Evolutionary conservation across 2,329 filamentous ascomycete species (phyloP), one percentile per base, ranked within the genome.

Genomic region (Capronia epimyces): DNA sequence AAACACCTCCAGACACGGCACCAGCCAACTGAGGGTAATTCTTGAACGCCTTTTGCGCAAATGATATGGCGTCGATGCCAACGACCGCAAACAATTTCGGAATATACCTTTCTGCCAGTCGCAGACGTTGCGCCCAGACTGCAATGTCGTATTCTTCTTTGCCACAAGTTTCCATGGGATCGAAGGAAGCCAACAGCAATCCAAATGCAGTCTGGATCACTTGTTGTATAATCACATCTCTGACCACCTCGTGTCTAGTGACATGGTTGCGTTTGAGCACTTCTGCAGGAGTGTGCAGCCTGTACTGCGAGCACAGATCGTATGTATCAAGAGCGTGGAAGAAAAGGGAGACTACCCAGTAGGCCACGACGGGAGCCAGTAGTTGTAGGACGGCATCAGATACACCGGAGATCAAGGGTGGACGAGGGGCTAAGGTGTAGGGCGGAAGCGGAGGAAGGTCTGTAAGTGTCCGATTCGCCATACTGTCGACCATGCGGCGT

Each of bases 241-340:
- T 84, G 57, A 91, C 81, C 2, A 95, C 89, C 64, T 96, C 85
- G 71, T 80, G 87, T 56, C 89, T 82, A 41, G 86, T 81, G 46
- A 89, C 91, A 64, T 88, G 88, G 70, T 96, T 96, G 62, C 90
- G 82, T 69, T 88, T 87, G 29, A 83, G 67, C 57, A 97, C 86
- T 70, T 97, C 91, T 46, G 89, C 89, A 12, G 93, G 93, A 0
- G 93, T 97, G 71, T 98, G 93, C 36, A 98, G 77, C 57, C 93
- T 86, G 71, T 97, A 96, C 63, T 94, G 82, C 15, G 90, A 84
- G 67, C 91, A 95, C 31, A 91, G 73, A 68, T 96, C 88, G 71
- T 84, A 83, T 52, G 83, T 75, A 71, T 98, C 93, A 64, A 97
- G 83, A 61, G 83, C 65, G 74, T 97, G 91, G 74, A 95, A 98